Conservation (phyloP, 1,284 basidiomycete species). For the Cerrena zonata region DNA sequence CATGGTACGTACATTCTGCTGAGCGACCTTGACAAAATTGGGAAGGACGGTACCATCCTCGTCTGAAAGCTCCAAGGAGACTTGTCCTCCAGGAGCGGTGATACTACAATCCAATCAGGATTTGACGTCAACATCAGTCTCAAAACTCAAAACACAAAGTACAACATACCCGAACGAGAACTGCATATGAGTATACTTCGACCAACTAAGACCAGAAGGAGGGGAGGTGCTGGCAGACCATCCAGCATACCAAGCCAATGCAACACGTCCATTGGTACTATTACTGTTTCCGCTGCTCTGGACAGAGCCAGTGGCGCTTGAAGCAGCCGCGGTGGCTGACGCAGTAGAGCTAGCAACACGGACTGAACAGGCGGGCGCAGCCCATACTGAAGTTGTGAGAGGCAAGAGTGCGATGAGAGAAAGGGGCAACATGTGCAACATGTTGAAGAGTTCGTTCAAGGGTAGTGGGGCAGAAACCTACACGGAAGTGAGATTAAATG, state of each 20-base stretch:
- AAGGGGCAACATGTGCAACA: conserved; percentile 21
- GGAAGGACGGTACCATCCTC: conserved; percentile 37
- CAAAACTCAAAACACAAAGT: conserved; percentile 37
- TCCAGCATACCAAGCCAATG: conserved; percentile 53
- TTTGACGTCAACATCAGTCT: conserved; percentile 28
- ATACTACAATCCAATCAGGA: conserved; percentile 16
- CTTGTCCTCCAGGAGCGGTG: conserved; percentile 42
- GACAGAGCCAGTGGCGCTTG: conserved; percentile 5
- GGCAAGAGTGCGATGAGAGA: conserved; percentile 19
- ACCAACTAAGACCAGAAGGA: conserved; percentile 45
- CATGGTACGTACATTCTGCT: conserved; percentile 40
- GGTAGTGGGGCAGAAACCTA: conserved; percentile 4
- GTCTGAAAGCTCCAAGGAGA: conserved; percentile 41
- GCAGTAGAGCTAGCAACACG: conserved; percentile 11
- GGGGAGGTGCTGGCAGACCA: conserved; percentile 43
- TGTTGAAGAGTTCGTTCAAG: conserved; percentile 12
- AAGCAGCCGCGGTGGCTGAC: conserved; percentile 5
- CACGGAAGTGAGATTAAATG: conserved; percentile 1
- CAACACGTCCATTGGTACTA: conserved; percentile 28
- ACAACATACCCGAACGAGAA: conserved; percentile 55
- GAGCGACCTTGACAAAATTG: conserved; percentile 52
- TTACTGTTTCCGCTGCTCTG: conserved; percentile 3
- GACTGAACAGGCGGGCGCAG: conserved; percentile 28
- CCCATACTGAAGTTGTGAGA: conserved; percentile 21
- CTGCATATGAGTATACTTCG: conserved; percentile 48